A percentile compares a stretch with the other conserved stretches of the same genome.
Evolutionary conservation across 192 early-diverging fungal genomes (phyloP).

Genomic region (Piromyces finnis): DNA sequence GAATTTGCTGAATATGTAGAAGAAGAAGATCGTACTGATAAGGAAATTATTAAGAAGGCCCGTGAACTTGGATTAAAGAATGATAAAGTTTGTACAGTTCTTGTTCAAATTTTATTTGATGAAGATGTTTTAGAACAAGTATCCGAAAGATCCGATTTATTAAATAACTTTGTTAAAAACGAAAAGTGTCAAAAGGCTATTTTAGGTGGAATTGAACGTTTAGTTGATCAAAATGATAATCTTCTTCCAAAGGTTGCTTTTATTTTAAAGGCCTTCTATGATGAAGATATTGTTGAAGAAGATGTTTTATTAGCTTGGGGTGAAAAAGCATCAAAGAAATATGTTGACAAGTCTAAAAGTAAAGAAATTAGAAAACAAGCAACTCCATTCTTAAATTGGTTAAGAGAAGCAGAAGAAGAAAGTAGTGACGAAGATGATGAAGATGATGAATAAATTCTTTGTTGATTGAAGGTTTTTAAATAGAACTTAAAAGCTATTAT

Average conservation of each 20-base stretch:
- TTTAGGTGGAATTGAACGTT: conserved; percentile 78
- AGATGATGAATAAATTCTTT: neutral
- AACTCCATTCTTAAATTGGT: conserved; percentile 78
- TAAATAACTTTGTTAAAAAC: conserved; percentile 39
- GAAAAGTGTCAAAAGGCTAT: conserved; percentile 77
- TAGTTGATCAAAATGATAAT: conserved; percentile 50
- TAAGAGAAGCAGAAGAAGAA: conserved; percentile 73
- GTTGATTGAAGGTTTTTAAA: too few relatives aligned
- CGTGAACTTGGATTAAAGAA: conserved; percentile 57
- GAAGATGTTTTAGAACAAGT: conserved; percentile 36
- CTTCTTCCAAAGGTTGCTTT: conserved; percentile 27
- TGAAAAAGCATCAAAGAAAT: conserved; percentile 63
- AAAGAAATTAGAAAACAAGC: conserved; percentile 72
- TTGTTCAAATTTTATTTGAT: conserved; percentile 66
- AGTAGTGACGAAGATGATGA: conserved; percentile 29
- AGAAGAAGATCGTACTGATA: neutral
- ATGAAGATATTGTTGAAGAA: conserved; percentile 82
- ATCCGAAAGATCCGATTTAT: neutral
- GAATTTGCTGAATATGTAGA: neutral
- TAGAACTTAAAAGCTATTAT: too few relatives aligned
- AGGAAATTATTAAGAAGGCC: conserved; percentile 25
- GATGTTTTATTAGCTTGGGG: conserved; percentile 78
- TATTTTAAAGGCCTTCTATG: conserved; percentile 77
- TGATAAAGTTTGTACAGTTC: conserved; percentile 60
- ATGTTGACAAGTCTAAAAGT: conserved; percentile 61